Evolutionary conservation across 2,329 filamentous ascomycete species (phyloP).

Genomic region (Diaporthe sp.): DNA sequence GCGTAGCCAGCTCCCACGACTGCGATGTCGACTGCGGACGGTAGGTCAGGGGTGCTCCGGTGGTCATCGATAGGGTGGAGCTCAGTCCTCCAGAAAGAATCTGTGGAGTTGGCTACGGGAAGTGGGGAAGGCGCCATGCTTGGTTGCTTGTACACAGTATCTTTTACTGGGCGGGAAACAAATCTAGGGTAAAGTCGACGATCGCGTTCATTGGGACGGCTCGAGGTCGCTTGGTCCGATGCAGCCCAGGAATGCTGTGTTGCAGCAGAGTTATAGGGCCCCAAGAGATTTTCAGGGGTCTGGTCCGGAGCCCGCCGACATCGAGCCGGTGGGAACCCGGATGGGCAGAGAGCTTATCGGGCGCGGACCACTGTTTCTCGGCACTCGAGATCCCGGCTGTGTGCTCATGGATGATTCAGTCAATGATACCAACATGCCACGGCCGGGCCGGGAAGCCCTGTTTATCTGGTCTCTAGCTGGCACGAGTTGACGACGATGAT

Average conservation of each 20-base stretch:
- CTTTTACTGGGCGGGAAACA: neutral
- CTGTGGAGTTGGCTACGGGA: constrained; percentile 47
- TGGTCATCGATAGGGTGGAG: constrained; percentile 56
- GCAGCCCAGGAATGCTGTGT: neutral
- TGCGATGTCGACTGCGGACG: constrained; percentile 57
- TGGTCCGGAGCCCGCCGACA: constrained; percentile 17
- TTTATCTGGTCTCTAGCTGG: neutral
- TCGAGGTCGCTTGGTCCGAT: neutral
- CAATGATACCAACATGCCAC: neutral
- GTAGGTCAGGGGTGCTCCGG: constrained; percentile 55
- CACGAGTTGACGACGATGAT: too few species aligned
- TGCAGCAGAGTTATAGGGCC: constrained; percentile 15
- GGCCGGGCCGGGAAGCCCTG: constrained; percentile 24
- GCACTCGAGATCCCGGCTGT: neutral
- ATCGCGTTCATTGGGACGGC: constrained; percentile 17
- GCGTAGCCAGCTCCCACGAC: constrained; percentile 64
- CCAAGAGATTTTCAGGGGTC: neutral
- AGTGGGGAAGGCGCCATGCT: constrained; percentile 41
- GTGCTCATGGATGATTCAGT: neutral
- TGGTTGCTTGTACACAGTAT: neutral
- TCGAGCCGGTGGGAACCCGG: constrained; percentile 29
- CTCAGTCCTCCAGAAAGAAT: constrained; percentile 59
- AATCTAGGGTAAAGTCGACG: neutral
- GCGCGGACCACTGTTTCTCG: constrained; percentile 10
- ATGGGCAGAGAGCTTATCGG: constrained; percentile 37